A percentile compares a stretch with the other conserved stretches of the same genome.
These are phyloP conservation scores for Populus deltoides DNA, from an alignment of 345 rosid genomes.

Conservation along the genomic window DNA sequence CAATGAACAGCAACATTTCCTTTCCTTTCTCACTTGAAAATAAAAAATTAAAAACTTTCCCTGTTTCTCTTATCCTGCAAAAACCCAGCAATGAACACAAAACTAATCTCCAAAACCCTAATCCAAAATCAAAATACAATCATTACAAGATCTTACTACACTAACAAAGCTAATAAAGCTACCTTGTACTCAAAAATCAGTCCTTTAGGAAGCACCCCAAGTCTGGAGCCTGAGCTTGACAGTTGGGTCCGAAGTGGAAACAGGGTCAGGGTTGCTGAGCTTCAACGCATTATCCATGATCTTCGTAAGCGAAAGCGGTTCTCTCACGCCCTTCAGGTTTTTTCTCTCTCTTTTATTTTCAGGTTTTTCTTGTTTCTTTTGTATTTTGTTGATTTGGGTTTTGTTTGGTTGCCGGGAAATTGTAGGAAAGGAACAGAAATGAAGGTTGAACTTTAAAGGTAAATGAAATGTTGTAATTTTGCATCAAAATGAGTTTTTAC, in stretches of 20 bases:
- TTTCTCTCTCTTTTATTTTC: not conserved
- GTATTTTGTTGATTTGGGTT: not conserved
- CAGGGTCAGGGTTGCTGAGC: slow-evolving; percentile 66
- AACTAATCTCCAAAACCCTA: slow-evolving; percentile 34
- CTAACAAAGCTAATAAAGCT: slow-evolving; percentile 51
- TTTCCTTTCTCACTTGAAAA: no score
- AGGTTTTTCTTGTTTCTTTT: not conserved
- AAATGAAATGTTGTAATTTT: not conserved
- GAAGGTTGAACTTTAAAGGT: not conserved
- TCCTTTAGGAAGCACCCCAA: slow-evolving; percentile 63
- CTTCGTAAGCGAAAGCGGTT: slow-evolving; percentile 76
- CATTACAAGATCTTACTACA: slow-evolving; percentile 49
- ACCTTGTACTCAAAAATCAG: slow-evolving; percentile 74
- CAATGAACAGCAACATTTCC: not conserved
- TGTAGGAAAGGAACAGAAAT: not conserved
- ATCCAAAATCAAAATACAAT: slow-evolving; percentile 16
- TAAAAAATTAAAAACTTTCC: no score
- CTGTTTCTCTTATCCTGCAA: not conserved
- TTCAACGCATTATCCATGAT: slow-evolving; percentile 78
- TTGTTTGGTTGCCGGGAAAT: slow-evolving; percentile 15
- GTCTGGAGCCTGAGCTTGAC: slow-evolving; percentile 69
- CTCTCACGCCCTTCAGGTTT: slow-evolving; percentile 80
- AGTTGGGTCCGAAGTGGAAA: slow-evolving; percentile 61
- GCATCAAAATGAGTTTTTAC: not conserved
- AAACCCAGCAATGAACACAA: slow-evolving; percentile 21